Evolutionary conservation across 306 rosid genomes (phyloP), one percentile per base, ranked within the genome.

Genomic region (Aeschynomene evenia): DNA sequence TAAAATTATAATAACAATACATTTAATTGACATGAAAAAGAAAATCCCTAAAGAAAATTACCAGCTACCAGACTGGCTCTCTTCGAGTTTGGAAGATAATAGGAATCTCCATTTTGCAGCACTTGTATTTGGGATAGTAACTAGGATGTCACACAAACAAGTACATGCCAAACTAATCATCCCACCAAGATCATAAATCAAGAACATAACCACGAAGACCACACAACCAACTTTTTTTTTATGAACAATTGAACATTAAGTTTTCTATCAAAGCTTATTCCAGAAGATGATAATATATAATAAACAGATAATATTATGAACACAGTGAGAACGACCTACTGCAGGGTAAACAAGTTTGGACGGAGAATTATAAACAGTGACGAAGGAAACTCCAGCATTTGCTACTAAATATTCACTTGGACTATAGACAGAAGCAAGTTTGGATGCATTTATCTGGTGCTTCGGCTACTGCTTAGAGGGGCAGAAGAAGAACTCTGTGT

Each of bases 361-460:
- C 40, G 66, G 39, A 18, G 72, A 64, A 71, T 59, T 77, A 62
- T 57, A 62, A 45, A 36, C 63, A 48, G 73, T 52, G 70, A 74
- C 9, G 23, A 40, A 11, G 43, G 59, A 71, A 76, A 75, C 76
- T 73, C 22, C 68, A 76, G 59, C 71, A 65, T 57, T 79, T 82
- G 67, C 80, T 60, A 20, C 75, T 1, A 79, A 79, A 15, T 56
- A 56, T 56, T 68, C 66, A 56, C n/a, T 18, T 53, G 45, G 84
- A 16, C 71, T 80, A 77, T 68, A 51, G 75, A 68, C 72, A 75
- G 76, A 66, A 37, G 53, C 77, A 73, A 63, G n/a, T n/a, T n/a
- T n/a, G n/a, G n/a, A n/a, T n/a, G n/a, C n/a, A n/a, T 40, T 65
- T 87, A 86, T 76, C 96, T 72, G 29, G 85, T 70, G 83, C 83